Conservation (phyloP, 352 stramenopile genomes). For the Thalassiosira hispida region DNA sequence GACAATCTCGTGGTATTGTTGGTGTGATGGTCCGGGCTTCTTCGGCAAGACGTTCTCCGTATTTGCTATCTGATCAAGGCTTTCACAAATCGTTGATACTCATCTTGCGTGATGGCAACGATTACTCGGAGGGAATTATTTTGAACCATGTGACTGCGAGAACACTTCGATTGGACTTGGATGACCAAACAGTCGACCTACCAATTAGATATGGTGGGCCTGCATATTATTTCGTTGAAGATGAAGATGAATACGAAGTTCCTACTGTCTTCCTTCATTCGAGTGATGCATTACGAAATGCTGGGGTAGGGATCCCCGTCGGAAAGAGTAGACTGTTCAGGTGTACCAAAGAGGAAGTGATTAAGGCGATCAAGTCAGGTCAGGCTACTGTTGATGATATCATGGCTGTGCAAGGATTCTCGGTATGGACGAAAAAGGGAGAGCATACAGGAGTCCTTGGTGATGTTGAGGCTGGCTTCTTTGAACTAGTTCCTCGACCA, state of each 20-base stretch:
- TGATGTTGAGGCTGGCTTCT: slow-evolving; percentile 56
- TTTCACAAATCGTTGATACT: slow-evolving; percentile 77
- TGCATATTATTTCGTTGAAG: slow-evolving; percentile 13
- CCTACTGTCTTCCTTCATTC: slow-evolving; percentile 58
- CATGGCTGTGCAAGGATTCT: slow-evolving; percentile 65
- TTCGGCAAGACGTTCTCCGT: slow-evolving; percentile 43
- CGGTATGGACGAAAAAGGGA: slow-evolving; percentile 62
- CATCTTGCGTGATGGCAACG: slow-evolving; percentile 59
- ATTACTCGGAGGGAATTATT: slow-evolving; percentile 60
- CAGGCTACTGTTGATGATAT: slow-evolving; percentile 51
- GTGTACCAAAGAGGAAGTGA: slow-evolving; percentile 53
- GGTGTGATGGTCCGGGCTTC: slow-evolving; percentile 61
- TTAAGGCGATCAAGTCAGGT: slow-evolving; percentile 33
- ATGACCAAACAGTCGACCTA: slow-evolving; percentile 23
- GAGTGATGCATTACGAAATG: slow-evolving; percentile 32
- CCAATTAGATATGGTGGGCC: slow-evolving; percentile 64
- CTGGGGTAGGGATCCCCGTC: slow-evolving; percentile 37
- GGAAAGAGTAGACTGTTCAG: slow-evolving; percentile 41
- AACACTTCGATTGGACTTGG: slow-evolving; percentile 32
- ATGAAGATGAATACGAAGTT: slow-evolving; percentile 20
- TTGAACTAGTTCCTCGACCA: slow-evolving; percentile 44
- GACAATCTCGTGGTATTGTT: slow-evolving; percentile 3
- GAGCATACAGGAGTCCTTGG: slow-evolving; percentile 48
- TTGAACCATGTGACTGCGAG: slow-evolving; percentile 64
- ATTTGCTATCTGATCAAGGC: slow-evolving; percentile 65